Percentiles rank a stretch among this genome's conserved stretches.
Conservation (phyloP, 2,329 filamentous ascomycete genomes). For the Alternaria rosae region DNA sequence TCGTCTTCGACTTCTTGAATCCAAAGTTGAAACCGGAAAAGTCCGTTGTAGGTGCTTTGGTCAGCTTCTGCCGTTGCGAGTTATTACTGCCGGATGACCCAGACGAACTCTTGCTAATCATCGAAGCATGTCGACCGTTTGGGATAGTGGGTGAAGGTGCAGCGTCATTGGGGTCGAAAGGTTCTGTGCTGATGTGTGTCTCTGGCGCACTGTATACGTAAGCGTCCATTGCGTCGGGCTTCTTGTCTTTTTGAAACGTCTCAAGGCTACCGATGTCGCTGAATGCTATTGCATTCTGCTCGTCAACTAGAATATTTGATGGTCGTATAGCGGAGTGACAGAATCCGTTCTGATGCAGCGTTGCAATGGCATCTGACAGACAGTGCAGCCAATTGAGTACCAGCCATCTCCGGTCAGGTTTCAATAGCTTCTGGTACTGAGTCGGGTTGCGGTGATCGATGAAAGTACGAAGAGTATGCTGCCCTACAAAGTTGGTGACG, state of each 20-base stretch:
- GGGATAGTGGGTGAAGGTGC: constrained; percentile 23
- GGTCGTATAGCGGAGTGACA: constrained; percentile 75
- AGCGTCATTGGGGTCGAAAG: constrained; percentile 19
- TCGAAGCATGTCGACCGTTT: constrained; percentile 37
- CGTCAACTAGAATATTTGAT: constrained; percentile 72
- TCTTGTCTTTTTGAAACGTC: constrained; percentile 61
- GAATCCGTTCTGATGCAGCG: constrained; percentile 69
- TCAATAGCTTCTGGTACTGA: constrained; percentile 68
- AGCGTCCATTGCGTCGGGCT: constrained; percentile 68
- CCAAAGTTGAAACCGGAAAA: constrained; percentile 50
- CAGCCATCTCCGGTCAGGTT: constrained; percentile 65
- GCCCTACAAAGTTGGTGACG: constrained; percentile 70
- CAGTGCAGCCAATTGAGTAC: constrained; percentile 80
- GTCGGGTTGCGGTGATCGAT: constrained; percentile 67
- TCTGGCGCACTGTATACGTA: constrained; percentile 80
- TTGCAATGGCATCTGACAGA: constrained; percentile 71
- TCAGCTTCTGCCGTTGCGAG: constrained; percentile 45
- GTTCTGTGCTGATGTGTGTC: constrained; percentile 42
- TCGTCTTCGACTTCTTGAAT: constrained; percentile 41
- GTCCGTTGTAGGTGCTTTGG: constrained; percentile 43
- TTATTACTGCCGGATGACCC: constrained; percentile 42
- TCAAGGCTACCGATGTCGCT: constrained; percentile 63
- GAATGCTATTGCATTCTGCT: constrained; percentile 71
- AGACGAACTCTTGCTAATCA: constrained; percentile 47
- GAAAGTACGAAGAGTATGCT: constrained; percentile 72